Conservation (phyloP, 148 eudicot species). For the Rhododendron kiyosumense region DNA sequence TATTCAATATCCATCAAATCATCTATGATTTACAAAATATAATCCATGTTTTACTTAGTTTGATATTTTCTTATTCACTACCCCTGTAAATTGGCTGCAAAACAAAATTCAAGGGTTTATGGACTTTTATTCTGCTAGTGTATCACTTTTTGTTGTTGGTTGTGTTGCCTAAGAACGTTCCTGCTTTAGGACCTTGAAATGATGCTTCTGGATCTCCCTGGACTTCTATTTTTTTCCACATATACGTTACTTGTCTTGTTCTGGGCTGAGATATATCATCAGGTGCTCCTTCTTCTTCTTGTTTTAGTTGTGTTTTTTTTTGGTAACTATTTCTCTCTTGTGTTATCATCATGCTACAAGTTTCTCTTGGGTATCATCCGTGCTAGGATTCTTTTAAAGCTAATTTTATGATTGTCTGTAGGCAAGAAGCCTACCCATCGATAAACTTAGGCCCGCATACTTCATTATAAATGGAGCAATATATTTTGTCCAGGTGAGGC, state of each 20-base stretch:
- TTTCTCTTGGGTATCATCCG: background rate
- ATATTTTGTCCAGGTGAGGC: conserved; percentile 46
- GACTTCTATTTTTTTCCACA: conserved; percentile 73
- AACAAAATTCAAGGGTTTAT: background rate
- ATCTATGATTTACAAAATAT: background rate
- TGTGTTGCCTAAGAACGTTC: background rate
- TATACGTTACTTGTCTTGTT: conserved; percentile 64
- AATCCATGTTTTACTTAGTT: background rate
- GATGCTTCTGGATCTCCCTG: conserved; percentile 64
- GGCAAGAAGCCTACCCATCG: conserved; percentile 55
- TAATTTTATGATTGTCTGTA: conserved; percentile 10
- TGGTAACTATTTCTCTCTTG: background rate
- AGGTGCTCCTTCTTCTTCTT: conserved; percentile 29
- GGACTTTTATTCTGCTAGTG: background rate
- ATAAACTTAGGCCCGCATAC: conserved; percentile 49
- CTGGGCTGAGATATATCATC: conserved; percentile 86
- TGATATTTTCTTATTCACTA: background rate
- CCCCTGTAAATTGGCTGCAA: background rate
- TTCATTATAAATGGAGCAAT: conserved; percentile 41
- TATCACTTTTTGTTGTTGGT: background rate
- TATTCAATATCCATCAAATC: background rate
- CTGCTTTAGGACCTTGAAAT: conserved; percentile 44
- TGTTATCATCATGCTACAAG: background rate
- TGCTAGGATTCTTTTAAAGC: background rate
- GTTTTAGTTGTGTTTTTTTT: background rate